Evolutionary conservation across 257 asterid genomes (phyloP), one percentile per base, ranked within the genome.

Genomic region (Euphrasia confusa): DNA sequence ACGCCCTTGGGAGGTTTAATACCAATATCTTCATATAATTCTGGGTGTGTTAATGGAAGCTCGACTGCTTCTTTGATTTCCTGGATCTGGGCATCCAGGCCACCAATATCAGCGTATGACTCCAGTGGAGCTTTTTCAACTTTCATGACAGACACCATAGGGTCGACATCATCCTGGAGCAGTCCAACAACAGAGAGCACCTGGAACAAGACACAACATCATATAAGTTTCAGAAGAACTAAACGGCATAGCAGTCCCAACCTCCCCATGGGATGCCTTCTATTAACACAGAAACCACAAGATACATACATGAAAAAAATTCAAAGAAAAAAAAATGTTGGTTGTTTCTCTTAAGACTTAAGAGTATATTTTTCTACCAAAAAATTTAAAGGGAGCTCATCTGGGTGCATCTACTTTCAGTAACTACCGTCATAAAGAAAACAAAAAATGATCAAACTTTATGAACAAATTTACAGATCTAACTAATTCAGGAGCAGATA

Each of bases 51-150:
- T 63, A 77, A 28, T 24, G 81, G 83, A 54, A 80, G 83, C 66
- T 76, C 85, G 65, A 76, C 82, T 61, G 82, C 82, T 65, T 79
- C 82, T 32, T 91, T 89, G 71, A 79, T 79, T 35, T 76, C 82
- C 72, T 80, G 82, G 58, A 77, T 80, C 67, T 80, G 82, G 55
- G 78, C 78, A 52, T 74, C 82, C 54, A 80, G 70, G 12, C 80
- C 82, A 66, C 85, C 85, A 32, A 77, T 77, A 59, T 80, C 85
- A 52, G 95, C 95, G 76, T 90, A 90, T 1, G 97, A 87, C 77
- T 90, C 97, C 79, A 90, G 60, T 2, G 97, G 97, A 63, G 97
- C 96, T 79, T 90, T 90, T 79, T 90, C 97, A 53, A 90, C 97
- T 74, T 90, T 90, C 97, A 87, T 90, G 13, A 90, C 96, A 10